Base-by-base conservation (phyloP, 305 asterid genomes). In the Coffea humblotiana region DNA sequence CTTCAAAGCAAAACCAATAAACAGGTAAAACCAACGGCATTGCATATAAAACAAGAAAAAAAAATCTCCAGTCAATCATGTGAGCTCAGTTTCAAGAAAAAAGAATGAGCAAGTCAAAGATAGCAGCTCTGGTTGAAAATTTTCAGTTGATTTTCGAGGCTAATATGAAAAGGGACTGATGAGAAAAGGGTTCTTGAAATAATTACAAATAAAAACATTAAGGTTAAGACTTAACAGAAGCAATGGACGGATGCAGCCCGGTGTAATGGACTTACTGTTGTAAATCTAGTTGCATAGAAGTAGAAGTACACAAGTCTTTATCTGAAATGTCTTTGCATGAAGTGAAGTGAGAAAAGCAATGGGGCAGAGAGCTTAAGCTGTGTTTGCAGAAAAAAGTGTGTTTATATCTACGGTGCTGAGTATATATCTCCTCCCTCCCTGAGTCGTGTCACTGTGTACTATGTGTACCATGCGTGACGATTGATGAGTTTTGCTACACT, bases 31-130 rank as follows among this genome's bases (percentile, higher is more conserved):
- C 27, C 75, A 63, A 54, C 29, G 43, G 8, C 84, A 74, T 56
- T 47, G 80, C 88, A 82, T 49, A 40, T 40, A 40, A 32, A 40
- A 40, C 43, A 72, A 68, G 45, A 51, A 56, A 40, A 15, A 23
- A 8, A 58, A 72, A 25, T 27, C 29, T 71, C 75, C 60, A 71
- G 19, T n/a, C 35, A 48, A 19, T 48, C 25, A 71, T 71, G 35
- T 71, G 75, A 71, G 75, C 75, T 71, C 75, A 71, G 18, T 71
- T 71, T 23, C 70, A 56, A 7, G 11, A 27, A 64, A 37, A 51
- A 32, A 27, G 29, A 70, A 32, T 54, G 63, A 11, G 21, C n/a
- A 66, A 77, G 80, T 71, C 81, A 82, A 85, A 85, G 76, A 84
- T 78, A 29, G 68, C 81, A 78, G 16, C 85, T 81, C 78, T 75